Evolutionary conservation across 169 alveolate genomes (phyloP).

Genomic region (Eimeria nieschulzi): DNA sequence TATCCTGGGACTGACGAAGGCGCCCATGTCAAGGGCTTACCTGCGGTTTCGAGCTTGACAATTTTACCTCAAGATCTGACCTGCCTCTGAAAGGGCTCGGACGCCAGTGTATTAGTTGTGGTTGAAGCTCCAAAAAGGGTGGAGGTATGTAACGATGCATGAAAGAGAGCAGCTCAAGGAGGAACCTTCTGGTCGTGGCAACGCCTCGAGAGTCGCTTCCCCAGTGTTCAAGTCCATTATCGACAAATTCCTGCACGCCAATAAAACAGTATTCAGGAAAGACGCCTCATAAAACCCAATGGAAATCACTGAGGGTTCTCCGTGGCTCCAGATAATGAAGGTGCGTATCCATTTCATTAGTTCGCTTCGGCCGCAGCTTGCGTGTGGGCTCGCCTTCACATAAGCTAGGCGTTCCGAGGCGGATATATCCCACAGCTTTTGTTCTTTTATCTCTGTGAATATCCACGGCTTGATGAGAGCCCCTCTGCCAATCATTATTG

Average conservation of each 20-base stretch:
- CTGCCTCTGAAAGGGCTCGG: slow-evolving; percentile 86
- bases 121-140: slow-evolving; percentile 80
- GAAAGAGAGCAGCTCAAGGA: slow-evolving; percentile 85
- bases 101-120: slow-evolving; percentile 83
- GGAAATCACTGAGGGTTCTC: background rate
- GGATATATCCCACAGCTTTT: slow-evolving; percentile 86
- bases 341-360: too few relatives aligned
- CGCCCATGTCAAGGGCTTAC: slow-evolving; percentile 8
- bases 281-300: background rate
- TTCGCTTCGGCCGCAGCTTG: too few relatives aligned
- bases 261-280: background rate
- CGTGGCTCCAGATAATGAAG: background rate
- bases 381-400: slow-evolving; percentile 68
- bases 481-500: slow-evolving; percentile 87
- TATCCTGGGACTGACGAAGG: too few relatives aligned
- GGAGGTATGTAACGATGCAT: slow-evolving; percentile 87
- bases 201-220: slow-evolving; percentile 89
- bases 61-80: slow-evolving; percentile 84
- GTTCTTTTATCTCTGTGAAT: slow-evolving; percentile 85
- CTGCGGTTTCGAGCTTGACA: slow-evolving; percentile 76
- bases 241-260: slow-evolving; percentile 75
- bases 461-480: slow-evolving; percentile 91
- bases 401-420: slow-evolving; percentile 86
- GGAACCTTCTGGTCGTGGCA: slow-evolving; percentile 84
- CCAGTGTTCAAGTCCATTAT: slow-evolving; percentile 88